phyloP scores from a whole-genome alignment of 768 basidiomycete species.

The Phanerochaete sordida region DNA sequence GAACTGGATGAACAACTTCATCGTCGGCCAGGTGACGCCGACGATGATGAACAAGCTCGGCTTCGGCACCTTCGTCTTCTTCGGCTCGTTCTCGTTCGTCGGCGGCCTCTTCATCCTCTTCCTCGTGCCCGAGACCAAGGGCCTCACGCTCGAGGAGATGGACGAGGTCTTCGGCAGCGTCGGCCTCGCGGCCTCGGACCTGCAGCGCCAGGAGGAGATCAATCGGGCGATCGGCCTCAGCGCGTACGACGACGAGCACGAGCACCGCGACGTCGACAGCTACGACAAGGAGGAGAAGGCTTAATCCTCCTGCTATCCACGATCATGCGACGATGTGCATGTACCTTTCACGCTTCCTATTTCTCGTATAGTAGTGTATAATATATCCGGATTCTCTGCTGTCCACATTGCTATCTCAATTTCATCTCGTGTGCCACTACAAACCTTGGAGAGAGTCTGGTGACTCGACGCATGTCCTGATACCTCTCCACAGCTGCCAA shows the following conservation, averaged over 20 bases:
- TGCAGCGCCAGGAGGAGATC: conserved; percentile 45
- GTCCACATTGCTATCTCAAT: too few relatives aligned
- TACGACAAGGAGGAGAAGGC: neutral
- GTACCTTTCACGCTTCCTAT: neutral
- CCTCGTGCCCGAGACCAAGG: conserved; percentile 74
- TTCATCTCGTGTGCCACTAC: too few relatives aligned
- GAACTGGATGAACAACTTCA: conserved; percentile 84
- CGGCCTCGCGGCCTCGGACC: conserved; percentile 56
- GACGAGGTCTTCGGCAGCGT: conserved; percentile 70
- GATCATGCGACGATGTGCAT: neutral
- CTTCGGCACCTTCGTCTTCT: conserved; percentile 76
- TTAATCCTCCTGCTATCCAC: neutral
- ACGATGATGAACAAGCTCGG: conserved; percentile 62
- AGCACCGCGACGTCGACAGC: conserved; percentile 9
- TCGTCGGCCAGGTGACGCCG: conserved; percentile 69
- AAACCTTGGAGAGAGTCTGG: too few relatives aligned
- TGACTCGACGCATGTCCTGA: too few relatives aligned
- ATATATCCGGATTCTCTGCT: too few relatives aligned
- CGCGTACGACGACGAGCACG: conserved; percentile 21
- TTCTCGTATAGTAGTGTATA: neutral
- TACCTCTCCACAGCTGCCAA: too few relatives aligned
- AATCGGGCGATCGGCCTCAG: conserved; percentile 62
- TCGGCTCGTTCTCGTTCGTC: conserved; percentile 66
- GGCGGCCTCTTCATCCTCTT: conserved; percentile 66
- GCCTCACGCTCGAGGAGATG: conserved; percentile 73